These are phyloP conservation scores for Wickerhamiella spandovensis DNA, from an alignment of 805 yeast species.

Conservation along the genomic window DNA sequence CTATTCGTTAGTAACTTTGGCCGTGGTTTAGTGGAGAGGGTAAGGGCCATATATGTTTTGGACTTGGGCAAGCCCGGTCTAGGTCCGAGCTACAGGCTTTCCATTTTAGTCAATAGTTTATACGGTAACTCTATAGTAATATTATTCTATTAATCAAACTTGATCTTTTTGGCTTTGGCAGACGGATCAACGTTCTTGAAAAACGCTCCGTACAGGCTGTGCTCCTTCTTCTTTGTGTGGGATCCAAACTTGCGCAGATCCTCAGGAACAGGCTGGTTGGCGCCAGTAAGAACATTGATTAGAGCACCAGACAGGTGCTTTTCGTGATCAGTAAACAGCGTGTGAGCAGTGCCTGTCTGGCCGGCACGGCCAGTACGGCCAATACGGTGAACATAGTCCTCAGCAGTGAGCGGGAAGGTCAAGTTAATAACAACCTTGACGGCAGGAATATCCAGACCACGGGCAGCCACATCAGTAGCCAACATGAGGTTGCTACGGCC, in stretches of 20 bases:
- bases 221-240: constrained; percentile 95
- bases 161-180: constrained; percentile 75
- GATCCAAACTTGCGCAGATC: constrained; percentile 91
- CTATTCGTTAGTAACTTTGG: not conserved
- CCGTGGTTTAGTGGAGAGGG: not conserved
- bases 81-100: no score
- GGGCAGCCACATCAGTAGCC: constrained; percentile 97
- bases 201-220: constrained; percentile 96
- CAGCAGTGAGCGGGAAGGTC: constrained; percentile 92
- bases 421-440: constrained; percentile 90
- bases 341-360: constrained; percentile 84
- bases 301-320: constrained; percentile 92
- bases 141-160: constrained; percentile 41
- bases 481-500: constrained; percentile 66
- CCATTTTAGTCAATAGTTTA: not conserved
- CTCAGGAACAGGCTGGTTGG: constrained; percentile 90
- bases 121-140: no score
- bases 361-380: constrained; percentile 99
- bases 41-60: no score
- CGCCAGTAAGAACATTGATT: constrained; percentile 83
- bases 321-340: constrained; percentile 92
- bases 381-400: constrained; percentile 93
- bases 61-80: no score
- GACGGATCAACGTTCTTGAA: constrained; percentile 82
- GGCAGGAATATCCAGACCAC: constrained; percentile 95